Evolutionary conservation across 176 grass and related monocot genomes (phyloP).

Genomic region (Lolium rigidum): DNA sequence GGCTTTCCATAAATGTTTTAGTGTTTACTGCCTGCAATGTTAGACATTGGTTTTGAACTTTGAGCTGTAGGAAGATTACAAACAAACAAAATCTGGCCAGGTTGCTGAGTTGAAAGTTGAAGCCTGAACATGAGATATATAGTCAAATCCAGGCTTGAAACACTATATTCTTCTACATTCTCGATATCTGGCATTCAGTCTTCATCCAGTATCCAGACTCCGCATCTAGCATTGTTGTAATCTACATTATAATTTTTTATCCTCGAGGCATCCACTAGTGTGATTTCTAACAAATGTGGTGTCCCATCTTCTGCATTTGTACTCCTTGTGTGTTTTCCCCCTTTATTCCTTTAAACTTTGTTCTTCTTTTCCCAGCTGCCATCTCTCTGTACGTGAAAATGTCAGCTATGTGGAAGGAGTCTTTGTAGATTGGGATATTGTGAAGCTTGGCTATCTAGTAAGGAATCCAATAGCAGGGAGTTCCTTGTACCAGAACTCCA

Average conservation of each 20-base stretch:
- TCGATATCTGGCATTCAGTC: not conserved
- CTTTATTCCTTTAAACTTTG: not conserved
- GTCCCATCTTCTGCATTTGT: not conserved
- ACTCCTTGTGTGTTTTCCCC: not conserved
- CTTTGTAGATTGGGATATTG: not conserved
- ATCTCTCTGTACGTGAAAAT: constrained; percentile 13
- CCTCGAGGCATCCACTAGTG: no score
- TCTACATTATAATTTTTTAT: no score
- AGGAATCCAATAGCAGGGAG: not conserved
- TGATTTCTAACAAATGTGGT: not conserved
- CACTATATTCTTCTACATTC: not conserved
- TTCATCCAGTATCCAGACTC: not conserved
- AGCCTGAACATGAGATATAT: no score
- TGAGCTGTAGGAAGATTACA: not conserved
- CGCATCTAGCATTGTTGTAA: no score
- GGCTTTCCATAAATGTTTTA: no score
- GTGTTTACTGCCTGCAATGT: not conserved
- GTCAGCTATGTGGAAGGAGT: not conserved
- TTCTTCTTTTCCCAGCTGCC: not conserved
- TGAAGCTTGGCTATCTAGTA: not conserved
- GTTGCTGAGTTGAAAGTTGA: no score
- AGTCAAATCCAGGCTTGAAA: no score
- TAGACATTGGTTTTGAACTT: no score
- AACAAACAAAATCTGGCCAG: no score
- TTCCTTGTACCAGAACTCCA: constrained; percentile 9